These are phyloP conservation scores for Colletotrichum tropicale DNA, from an alignment of 2,329 filamentous ascomycete genomes.

Conservation along the genomic window DNA sequence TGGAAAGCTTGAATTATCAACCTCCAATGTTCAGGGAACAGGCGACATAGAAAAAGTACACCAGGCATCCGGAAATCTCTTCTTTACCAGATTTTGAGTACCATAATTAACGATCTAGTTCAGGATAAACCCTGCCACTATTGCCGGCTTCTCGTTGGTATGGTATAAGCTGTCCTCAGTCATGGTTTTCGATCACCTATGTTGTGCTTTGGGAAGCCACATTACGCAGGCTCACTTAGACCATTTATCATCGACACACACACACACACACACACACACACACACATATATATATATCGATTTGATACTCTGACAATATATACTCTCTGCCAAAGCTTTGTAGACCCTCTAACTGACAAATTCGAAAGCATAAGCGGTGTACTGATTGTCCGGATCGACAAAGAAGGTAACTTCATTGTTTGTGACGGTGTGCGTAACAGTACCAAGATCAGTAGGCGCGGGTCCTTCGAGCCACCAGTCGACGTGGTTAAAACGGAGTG, in stretches of 20 bases:
- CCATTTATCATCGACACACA: accelerated
- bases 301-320: not conserved
- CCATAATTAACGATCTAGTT: accelerated
- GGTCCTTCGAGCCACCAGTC: not conserved
- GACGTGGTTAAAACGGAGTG: not conserved
- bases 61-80: accelerated
- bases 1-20: not conserved
- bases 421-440: not conserved
- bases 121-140: not conserved
- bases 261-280: too few relatives aligned
- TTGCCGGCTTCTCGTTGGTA: not conserved
- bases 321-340: accelerated
- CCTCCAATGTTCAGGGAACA: accelerated
- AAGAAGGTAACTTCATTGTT: not conserved
- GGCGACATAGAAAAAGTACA: not conserved
- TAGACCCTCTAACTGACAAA: not conserved
- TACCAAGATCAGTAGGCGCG: not conserved
- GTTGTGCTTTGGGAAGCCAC: not conserved
- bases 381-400: not conserved
- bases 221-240: not conserved
- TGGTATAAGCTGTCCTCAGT: not conserved
- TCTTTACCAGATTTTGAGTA: accelerated
- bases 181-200: not conserved
- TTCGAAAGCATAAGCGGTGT: not conserved
- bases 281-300: too few relatives aligned